These are phyloP conservation scores for Colletotrichum truncatum DNA, from an alignment of 2,329 filamentous ascomycete genomes.

Conservation along the genomic window DNA sequence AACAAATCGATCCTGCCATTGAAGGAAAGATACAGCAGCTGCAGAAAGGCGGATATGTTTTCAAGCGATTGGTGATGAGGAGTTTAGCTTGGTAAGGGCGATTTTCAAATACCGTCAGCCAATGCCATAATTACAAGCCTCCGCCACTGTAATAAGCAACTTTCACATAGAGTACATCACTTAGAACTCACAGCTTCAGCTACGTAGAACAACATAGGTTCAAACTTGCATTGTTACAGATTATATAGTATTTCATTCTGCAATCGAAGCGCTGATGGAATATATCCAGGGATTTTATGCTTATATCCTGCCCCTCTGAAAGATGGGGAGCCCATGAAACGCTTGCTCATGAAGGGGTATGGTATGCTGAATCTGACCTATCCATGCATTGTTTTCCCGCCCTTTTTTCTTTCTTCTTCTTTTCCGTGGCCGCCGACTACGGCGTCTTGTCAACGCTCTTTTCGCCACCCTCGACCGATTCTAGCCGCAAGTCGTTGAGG, in stretches of 20 bases:
- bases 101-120: no score
- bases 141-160: no score
- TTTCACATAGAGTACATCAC: no score
- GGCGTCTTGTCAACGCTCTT: not conserved
- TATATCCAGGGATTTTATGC: not conserved
- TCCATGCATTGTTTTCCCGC: not conserved
- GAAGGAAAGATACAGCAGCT: not conserved
- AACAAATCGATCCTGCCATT: not conserved
- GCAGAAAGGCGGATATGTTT: not conserved
- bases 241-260: no score
- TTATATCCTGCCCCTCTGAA: no score
- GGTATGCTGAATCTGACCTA: not conserved
- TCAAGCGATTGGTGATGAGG: not conserved
- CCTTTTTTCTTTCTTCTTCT: not conserved
- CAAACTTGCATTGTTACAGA: no score
- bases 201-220: no score
- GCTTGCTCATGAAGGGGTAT: slow-evolving; percentile 11
- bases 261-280: not conserved
- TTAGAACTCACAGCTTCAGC: no score
- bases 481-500: slow-evolving; percentile 82
- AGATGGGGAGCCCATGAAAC: not conserved
- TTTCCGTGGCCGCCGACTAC: not conserved
- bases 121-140: no score
- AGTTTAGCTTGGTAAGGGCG: slow-evolving; percentile 7
- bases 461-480: slow-evolving; percentile 42